Conservation (phyloP, 768 basidiomycete genomes). For the Dentipellis sp. region DNA sequence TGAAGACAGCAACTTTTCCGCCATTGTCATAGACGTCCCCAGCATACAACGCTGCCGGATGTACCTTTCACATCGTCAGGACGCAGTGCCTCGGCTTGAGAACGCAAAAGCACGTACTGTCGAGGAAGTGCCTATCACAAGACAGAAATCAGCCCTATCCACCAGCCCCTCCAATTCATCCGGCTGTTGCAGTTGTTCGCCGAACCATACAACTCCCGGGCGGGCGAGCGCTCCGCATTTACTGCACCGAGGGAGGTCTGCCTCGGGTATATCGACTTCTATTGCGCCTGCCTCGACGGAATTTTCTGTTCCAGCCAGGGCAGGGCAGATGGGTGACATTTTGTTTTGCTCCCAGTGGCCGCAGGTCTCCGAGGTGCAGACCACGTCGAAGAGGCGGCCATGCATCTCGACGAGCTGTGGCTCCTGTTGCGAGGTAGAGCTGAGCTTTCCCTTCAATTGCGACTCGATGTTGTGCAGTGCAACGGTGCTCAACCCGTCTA, state of each 20-base stretch:
- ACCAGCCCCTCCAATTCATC: slow-evolving; percentile 21
- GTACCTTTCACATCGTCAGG: slow-evolving; percentile 16
- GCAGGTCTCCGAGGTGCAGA: slow-evolving; percentile 37
- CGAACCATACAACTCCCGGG: slow-evolving; percentile 37
- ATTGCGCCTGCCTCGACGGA: slow-evolving; percentile 1
- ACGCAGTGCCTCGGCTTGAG: not conserved
- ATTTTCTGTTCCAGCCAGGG: slow-evolving; percentile 34
- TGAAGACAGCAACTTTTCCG: slow-evolving; percentile 28
- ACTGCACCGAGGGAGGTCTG: slow-evolving; percentile 24
- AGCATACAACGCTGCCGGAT: slow-evolving; percentile 24
- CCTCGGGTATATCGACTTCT: slow-evolving; percentile 19
- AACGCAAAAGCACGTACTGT: slow-evolving; percentile 3
- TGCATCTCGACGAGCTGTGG: slow-evolving; percentile 43
- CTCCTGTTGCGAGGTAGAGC: slow-evolving; percentile 4
- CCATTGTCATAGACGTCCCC: slow-evolving; percentile 18
- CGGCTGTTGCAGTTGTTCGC: slow-evolving; percentile 23
- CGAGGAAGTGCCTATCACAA: slow-evolving; percentile 32
- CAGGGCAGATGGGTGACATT: slow-evolving; percentile 35
- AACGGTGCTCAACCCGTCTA: slow-evolving; percentile 42
- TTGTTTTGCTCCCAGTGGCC: slow-evolving; percentile 30
- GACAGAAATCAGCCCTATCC: slow-evolving; percentile 23
- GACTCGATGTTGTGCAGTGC: slow-evolving; percentile 21
- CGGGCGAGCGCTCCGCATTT: slow-evolving; percentile 23
- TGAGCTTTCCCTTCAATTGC: not conserved
- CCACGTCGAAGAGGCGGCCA: slow-evolving; percentile 44